Base-by-base conservation (phyloP, 2,329 filamentous ascomycete species). In the Pseudogymnoascus sp. region DNA sequence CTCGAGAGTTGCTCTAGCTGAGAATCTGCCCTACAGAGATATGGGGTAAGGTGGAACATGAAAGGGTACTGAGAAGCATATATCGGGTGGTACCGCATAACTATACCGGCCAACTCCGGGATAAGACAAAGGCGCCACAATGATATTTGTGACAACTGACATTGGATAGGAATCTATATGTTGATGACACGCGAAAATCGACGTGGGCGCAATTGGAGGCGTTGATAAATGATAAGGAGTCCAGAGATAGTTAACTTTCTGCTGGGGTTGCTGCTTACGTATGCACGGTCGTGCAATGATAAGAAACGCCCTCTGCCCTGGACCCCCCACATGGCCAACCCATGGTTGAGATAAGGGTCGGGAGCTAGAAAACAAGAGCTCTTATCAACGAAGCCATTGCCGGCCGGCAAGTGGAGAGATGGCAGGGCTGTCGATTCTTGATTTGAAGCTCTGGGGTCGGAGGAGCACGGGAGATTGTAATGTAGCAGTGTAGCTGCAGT, bases 161-260 rank as follows among this genome's bases (percentile, higher is more conserved):
- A 55, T 55, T 55, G 49, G 49, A 16, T 14, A 55, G 49, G 49
- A 18, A 33, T 35, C 16, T 9, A 12, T 6, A 55, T 18, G 28
- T 55, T 33, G 49, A 55, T 55, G 49, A 55, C 49, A 55, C 12
- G 49, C 28, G 16, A 35, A 55, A 55, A 55, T 21, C 4, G 16
- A 33, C 8, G 28, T 35, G 49, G 28, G 9, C 4, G n/a, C 8
- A 45, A 49, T 7, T 55, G 16, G 49, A 18, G 49, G 49, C 28
- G 49, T 55, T 55, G 49, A 55, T 55, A 55, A 18, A 55, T 55
- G 49, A 55, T 55, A 55, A 35, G 49, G 28, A 55, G 49, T 21
- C 49, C 25, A 35, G n/a, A 55, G 49, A 55, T 55, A 35, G 49
- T 55, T 55, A 35, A 55, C 8, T 33, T 55, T 12, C 11, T 33